phyloP scores from a whole-genome alignment of 2,329 filamentous ascomycete species.

The Pseudopyrenochaeta lycopersici region DNA sequence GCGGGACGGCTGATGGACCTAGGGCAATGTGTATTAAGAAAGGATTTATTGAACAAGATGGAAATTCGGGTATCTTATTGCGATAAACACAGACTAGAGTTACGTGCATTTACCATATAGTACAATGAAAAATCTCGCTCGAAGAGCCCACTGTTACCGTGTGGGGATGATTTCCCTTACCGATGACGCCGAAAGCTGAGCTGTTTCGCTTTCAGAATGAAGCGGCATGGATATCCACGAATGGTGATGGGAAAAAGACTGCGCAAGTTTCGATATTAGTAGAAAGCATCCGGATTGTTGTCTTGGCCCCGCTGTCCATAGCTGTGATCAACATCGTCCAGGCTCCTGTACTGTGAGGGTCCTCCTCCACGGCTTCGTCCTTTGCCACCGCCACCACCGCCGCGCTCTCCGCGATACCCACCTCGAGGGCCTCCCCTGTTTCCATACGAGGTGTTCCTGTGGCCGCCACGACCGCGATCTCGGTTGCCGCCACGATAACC shows the following conservation, averaged over 20 bases:
- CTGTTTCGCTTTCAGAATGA: no score
- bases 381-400: constrained; percentile 37
- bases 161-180: neutral
- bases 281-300: constrained; percentile 45
- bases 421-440: constrained; percentile 49
- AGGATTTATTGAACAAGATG: neutral
- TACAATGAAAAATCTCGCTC: neutral
- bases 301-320: constrained; percentile 41
- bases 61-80: constrained; percentile 1
- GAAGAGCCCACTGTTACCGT: neutral
- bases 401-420: constrained; percentile 52
- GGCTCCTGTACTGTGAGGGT: constrained; percentile 51
- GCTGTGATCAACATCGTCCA: constrained; percentile 53
- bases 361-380: constrained; percentile 45
- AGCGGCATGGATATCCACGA: neutral
- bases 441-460: constrained; percentile 42
- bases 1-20: no score
- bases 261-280: constrained; percentile 17
- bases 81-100: neutral
- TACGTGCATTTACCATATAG: neutral
- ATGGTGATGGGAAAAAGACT: neutral
- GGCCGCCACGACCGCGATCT: constrained; percentile 39
- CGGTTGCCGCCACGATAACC: constrained; percentile 45
- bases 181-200: neutral
- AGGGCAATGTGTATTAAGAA: neutral